Base-by-base conservation (phyloP, 108 stramenopile genomes). In the Fistulifera pelliculosa region DNA sequence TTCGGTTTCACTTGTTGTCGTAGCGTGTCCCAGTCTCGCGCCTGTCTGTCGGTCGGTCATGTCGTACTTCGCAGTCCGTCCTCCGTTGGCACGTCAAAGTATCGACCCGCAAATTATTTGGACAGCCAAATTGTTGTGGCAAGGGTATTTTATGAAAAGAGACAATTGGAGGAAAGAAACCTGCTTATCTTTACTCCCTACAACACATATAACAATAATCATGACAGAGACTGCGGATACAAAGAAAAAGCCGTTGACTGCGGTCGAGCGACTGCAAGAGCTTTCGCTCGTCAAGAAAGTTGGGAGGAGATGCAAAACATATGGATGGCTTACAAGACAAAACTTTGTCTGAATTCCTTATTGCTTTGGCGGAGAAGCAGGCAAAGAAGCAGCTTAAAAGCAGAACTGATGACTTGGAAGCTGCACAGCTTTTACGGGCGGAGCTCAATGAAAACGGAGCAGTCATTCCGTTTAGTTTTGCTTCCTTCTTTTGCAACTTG, bases 301-400 rank as follows among this genome's bases (percentile, higher is more conserved):
- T n/a, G 79, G 75, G 79, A 93, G 28, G 93, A 87, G 53, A 76
- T 95, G 61, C 76, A 73, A 79, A 77, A 12, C 80, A 93, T 61
- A 64, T 98, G 47, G 28, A 60, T 18, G 94, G 94, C 16, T 49
- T 99, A 31, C 66, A 79, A 35, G 98, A 99, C 63, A 81, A 86
- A 42, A 96, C 95, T 6, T 70, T 99, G 41, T 78, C 96, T 5
- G 98, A 99, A 71, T 99, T 98, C 58, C 71, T 99, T 24, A 82
- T 99, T 47, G 58, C 84, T 54, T 49, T 96, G n/a, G 85, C 93
- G 18, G 85, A 95, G 47, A 73, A 53, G 17, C 60, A 81, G 14
- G 51, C 81, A 4, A 57, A 57, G 39, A 57, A 43, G 5, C 12
- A 24, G 8, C 18, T 57, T 12, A 57, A 57, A 44, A 21, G 11